Base-by-base conservation (phyloP, 805 yeast species). In the Naumovozyma dairenensis region DNA sequence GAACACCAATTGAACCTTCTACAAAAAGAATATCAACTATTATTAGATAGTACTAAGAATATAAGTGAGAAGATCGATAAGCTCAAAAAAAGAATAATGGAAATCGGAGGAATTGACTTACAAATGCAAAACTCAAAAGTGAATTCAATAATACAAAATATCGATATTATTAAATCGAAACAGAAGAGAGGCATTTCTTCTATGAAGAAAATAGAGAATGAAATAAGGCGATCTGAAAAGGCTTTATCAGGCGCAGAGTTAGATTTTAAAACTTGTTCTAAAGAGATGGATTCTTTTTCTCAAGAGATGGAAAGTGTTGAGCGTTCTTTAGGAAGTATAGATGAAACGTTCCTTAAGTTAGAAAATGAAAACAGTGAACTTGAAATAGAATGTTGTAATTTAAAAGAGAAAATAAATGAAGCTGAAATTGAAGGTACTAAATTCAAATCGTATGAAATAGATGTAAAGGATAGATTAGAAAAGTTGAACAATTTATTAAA, bases 101-200 rank as follows among this genome's bases (percentile, higher is more conserved):
- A 81, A 32, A 79, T 84, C 34, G 99, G 99, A 34, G 99, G 99
- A 39, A 78, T 82, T 6, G 76, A 76, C 40, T 65, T 92, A 42
- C 74, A 83, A 36, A 55, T 81, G 39, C 96, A 86, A 48, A 80
- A 75, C 40, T 72, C 93, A 1, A 80, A 76, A 49, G 95, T 92
- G 6, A 86, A 77, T 46, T 80, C 93, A 2, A 64, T 80, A 21
- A 63, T 66, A 28, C 82, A 80, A 45, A 71, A 74, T 47, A 69
- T 81, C 19, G 82, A 77, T 34, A 70, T 79, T 14, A 54, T 75
- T 10, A 63, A 60, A 22, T 72, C 72, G 28, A 75, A 74, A 45
- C 65, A 75, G 10, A 66, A 77, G 4, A 70, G 69, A 20, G 82
- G 74, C 36, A 71, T 66, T 35, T 57, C 77, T 36, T 62, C 74